phyloP scores from a whole-genome alignment of 164 flowering plant genomes.

The Vitis labrusca region DNA sequence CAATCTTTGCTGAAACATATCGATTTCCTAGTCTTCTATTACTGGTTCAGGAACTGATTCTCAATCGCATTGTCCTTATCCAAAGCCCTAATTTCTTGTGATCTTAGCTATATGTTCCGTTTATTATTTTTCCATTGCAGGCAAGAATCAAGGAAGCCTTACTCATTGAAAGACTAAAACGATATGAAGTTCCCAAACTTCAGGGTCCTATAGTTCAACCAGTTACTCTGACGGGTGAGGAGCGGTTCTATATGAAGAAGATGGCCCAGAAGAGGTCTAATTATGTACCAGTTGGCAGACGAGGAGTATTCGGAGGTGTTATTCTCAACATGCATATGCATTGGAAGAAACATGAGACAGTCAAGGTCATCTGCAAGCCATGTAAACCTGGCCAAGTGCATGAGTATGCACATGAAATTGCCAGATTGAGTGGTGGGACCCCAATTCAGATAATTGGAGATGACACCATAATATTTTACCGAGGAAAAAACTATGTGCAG shows the following conservation, averaged over 20 bases:
- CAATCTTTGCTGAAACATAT: background rate
- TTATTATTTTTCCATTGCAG: conserved; percentile 35
- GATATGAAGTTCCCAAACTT: conserved; percentile 76
- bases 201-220: conserved; percentile 77
- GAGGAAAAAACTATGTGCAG: conserved; percentile 87
- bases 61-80: background rate
- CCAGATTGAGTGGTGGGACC: conserved; percentile 88
- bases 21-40: background rate
- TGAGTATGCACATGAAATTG: conserved; percentile 75
- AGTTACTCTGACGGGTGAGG: conserved; percentile 74
- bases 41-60: background rate
- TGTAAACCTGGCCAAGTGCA: conserved; percentile 85
- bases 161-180: conserved; percentile 72
- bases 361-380: conserved; percentile 84
- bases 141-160: conserved; percentile 83
- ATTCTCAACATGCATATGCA: conserved; percentile 96
- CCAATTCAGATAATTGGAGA: conserved; percentile 80
- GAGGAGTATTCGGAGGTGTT: conserved; percentile 95
- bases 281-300: conserved; percentile 80
- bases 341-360: conserved; percentile 97
- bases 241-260: conserved; percentile 77
- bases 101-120: background rate
- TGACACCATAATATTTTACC: conserved; percentile 76
- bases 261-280: conserved; percentile 91
- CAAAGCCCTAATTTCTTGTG: background rate